Evolutionary conservation across 768 basidiomycete genomes (phyloP), one percentile per base, ranked within the genome.

Genomic region (Agaricus blazei): DNA sequence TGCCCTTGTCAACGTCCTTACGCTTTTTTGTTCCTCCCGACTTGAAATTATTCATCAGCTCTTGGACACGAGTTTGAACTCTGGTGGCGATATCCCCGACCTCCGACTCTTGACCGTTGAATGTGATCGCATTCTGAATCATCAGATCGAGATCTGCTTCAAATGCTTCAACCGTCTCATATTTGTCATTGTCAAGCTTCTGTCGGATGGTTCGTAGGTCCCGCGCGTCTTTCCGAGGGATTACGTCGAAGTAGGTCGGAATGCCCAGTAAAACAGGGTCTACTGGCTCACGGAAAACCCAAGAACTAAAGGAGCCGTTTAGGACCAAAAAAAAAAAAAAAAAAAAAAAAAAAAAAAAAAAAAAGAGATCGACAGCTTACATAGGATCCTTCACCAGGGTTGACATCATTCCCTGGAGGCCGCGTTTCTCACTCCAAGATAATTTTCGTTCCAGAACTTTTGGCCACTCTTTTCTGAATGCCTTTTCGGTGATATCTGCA

Each of bases 81-180:
- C 67, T 63, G n/a, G 70, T 62, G 7, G 89, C 80, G 38, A 87
- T 71, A 42, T 72, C 65, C 14, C 87, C 91, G n/a, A 92, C 88
- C 55, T 90, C 87, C 2, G 89, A 90, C 44, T 87, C 84, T 1
- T 73, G 73, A 0, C 88, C 89, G 61, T 98, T 98, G 78, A 97
- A 98, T 51, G 78, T 81, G 67, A 89, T 80, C 14, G 95, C 92
- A 65, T 98, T 98, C 57, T 81, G 72, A 56, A 92, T 70, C 93
- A 98, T 96, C 42, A 95, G 78, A 43, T 87, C 82, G 52, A 95
- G 70, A 66, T 98, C 96, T 1, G 84, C 87, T 65, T 91, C 88
- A 63, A 96, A 85, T 2, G 83, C 83, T 45, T 90, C 88, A 50
- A 84, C 69, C 2, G 83, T 80, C 31, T 87, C 84, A 67, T 95